Evolutionary conservation across 176 grass and related monocot genomes (phyloP).

Genomic region (Eleusine indica): DNA sequence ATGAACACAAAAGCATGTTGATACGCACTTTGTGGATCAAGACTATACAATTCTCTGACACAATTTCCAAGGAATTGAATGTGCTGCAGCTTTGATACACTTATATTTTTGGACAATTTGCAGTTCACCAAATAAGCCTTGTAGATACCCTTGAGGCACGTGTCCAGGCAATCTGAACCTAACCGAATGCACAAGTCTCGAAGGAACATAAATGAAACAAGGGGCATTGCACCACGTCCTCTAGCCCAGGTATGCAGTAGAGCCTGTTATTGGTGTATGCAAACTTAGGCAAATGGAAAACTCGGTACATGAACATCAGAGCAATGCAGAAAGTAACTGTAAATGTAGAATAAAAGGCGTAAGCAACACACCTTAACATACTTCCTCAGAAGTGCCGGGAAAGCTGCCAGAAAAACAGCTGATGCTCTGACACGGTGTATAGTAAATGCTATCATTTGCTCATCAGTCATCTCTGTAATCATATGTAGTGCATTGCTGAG

Average conservation of each 20-base stretch:
- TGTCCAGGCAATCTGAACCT: conserved; percentile 87
- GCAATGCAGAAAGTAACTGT: conserved; percentile 12
- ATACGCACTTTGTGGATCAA: conserved; percentile 76
- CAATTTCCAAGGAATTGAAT: conserved; percentile 97
- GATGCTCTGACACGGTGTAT: conserved; percentile 86
- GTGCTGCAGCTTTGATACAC: conserved; percentile 78
- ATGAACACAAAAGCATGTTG: conserved; percentile 97
- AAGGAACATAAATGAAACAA: conserved; percentile 90
- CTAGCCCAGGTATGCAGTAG: conserved; percentile 85
- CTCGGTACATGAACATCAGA: conserved; percentile 24
- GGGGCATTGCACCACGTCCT: conserved; percentile 71
- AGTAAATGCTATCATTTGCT: conserved; percentile 94
- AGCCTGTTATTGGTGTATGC: conserved; percentile 57
- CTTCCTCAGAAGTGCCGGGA: conserved; percentile 85
- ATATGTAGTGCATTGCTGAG: conserved; percentile 88
- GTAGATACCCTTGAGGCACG: conserved; percentile 86
- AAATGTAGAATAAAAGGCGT: conserved; percentile 25
- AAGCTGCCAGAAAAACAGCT: conserved; percentile 83
- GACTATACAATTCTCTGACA: conserved; percentile 76
- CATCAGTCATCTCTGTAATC: conserved; percentile 95
- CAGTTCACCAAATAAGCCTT: conserved; percentile 99
- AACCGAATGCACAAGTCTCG: conserved; percentile 87
- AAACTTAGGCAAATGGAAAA: conserved; percentile 21
- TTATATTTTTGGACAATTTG: conserved; percentile 88
- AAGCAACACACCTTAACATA: conserved; percentile 79